Evolutionary conservation across 176 grass and related monocot species (phyloP).

Genomic region (Echinochloa phyllopogon): DNA sequence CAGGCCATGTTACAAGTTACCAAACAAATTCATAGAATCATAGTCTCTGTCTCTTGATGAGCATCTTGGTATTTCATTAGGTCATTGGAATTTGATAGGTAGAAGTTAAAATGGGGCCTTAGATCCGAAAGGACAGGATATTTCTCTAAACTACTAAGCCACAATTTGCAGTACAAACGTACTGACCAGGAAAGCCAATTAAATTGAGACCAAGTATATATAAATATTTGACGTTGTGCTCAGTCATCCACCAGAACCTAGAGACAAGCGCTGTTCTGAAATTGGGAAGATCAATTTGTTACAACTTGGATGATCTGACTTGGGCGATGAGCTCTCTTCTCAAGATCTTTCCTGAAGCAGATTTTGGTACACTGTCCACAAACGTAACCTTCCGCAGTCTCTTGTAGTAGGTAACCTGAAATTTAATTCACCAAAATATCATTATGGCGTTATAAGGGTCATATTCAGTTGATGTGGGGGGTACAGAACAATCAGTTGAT

Average conservation of each 20-base stretch:
- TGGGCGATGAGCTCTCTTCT: constrained; percentile 75
- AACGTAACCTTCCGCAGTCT: constrained; percentile 78
- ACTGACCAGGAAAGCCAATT: too few species aligned
- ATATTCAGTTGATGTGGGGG: not conserved
- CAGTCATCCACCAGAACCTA: not conserved
- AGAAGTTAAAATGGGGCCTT: too few species aligned
- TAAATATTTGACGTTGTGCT: too few species aligned
- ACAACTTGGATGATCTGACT: constrained; percentile 81
- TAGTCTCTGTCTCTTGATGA: too few species aligned
- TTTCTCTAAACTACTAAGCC: too few species aligned
- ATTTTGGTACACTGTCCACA: constrained; percentile 71
- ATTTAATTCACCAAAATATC: constrained; percentile 15
- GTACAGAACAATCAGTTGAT: not conserved
- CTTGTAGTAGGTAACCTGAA: constrained; percentile 77
- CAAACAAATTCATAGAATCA: too few species aligned
- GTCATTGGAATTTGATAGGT: too few species aligned
- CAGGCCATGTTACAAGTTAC: too few species aligned
- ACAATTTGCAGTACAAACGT: too few species aligned
- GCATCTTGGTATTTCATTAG: too few species aligned
- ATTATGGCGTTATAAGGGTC: not conserved
- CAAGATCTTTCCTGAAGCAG: constrained; percentile 77
- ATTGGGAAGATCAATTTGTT: constrained; percentile 22
- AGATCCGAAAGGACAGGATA: too few species aligned
- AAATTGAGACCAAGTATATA: too few species aligned
- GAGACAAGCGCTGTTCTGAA: not conserved